Evolutionary conservation across 1,284 basidiomycete genomes (phyloP).

Genomic region (Ceratobasidium sp.): DNA sequence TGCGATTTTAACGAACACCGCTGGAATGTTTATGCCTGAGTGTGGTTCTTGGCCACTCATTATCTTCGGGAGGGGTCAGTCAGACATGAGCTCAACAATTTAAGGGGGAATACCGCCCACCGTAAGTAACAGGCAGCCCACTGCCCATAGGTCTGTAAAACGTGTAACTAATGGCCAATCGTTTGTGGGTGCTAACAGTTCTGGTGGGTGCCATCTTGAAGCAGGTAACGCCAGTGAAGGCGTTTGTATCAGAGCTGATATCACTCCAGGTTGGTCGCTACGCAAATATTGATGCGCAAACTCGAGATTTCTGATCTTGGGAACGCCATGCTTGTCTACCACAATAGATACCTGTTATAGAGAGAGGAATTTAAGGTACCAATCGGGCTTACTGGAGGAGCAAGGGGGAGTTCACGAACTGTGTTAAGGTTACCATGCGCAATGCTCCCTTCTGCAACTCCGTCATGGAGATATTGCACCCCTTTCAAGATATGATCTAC

Average conservation of each 20-base stretch:
- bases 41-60: slow-evolving; percentile 16
- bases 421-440: slow-evolving; percentile 19
- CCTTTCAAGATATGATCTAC: slow-evolving; percentile 3
- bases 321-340: slow-evolving; percentile 1
- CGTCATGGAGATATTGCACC: slow-evolving; percentile 13
- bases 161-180: slow-evolving; percentile 9
- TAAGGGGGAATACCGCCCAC: background rate
- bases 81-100: too few species aligned
- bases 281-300: slow-evolving; percentile 11
- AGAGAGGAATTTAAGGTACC: too few species aligned
- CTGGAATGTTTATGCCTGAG: background rate
- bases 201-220: slow-evolving; percentile 29
- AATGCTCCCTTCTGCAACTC: background rate
- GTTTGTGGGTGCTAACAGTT: background rate
- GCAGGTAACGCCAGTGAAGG: background rate
- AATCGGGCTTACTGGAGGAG: too few species aligned
- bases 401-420: too few species aligned
- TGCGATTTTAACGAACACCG: slow-evolving; percentile 5
- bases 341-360: background rate
- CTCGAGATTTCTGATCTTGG: slow-evolving; percentile 3
- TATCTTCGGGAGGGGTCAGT: too few species aligned
- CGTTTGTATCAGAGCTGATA: background rate
- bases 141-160: slow-evolving; percentile 20
- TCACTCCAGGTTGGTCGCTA: background rate
- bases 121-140: slow-evolving; percentile 2